Conservation (phyloP, 2,329 filamentous ascomycete species). For the Zasmidium citrigriseum region DNA sequence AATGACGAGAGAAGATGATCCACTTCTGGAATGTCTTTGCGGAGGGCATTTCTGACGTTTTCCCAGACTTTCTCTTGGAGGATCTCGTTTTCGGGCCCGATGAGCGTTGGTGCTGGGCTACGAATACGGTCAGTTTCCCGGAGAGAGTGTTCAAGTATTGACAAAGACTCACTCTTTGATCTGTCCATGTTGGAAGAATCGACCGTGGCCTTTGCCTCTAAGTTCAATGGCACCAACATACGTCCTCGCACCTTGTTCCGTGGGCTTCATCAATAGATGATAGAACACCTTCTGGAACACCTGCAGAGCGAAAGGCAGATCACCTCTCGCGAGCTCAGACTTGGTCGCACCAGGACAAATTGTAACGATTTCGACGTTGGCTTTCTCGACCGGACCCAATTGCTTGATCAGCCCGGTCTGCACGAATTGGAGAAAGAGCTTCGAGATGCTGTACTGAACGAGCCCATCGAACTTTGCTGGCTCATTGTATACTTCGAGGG, state of each 20-base stretch:
- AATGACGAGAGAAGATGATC: not conserved
- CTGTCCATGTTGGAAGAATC: constrained; percentile 17
- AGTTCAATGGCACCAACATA: constrained; percentile 20
- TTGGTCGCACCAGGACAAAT: constrained; percentile 9
- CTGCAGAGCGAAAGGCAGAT: not conserved
- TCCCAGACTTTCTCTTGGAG: constrained; percentile 6
- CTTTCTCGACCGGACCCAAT: not conserved
- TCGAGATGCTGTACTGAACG: constrained; percentile 17
- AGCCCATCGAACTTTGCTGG: not conserved
- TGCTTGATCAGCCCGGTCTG: constrained; percentile 7
- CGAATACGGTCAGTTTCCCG: not conserved
- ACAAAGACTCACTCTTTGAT: constrained; percentile 13
- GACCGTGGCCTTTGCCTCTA: constrained; percentile 18
- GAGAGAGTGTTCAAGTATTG: not conserved
- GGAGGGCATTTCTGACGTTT: not conserved
- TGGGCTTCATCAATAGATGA: constrained; percentile 9
- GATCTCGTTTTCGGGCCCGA: not conserved
- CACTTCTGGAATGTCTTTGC: constrained; percentile 2
- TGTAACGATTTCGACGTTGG: constrained; percentile 13
- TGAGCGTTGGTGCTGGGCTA: constrained; percentile 3
- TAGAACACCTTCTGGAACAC: not conserved
- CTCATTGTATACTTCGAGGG: constrained; percentile 9
- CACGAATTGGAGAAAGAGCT: constrained; percentile 20
- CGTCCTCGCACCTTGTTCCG: constrained; percentile 20
- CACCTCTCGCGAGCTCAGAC: not conserved